phyloP scores from a whole-genome alignment of 1,139 yeast species.

The Kodamaea suecica region DNA sequence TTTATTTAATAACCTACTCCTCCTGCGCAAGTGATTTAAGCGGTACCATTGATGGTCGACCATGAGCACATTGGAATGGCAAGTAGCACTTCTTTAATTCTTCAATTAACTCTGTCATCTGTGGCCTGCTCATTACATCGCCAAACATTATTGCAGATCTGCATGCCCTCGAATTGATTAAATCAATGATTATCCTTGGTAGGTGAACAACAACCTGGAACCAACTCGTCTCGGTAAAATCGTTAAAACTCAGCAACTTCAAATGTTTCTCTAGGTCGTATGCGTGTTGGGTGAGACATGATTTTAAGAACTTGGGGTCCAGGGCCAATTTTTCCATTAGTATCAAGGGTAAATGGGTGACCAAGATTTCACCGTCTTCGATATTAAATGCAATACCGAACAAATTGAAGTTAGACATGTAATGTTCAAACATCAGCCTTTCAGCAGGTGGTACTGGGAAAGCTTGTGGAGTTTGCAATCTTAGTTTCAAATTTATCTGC shows the following conservation, averaged over 20 bases:
- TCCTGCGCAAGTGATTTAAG: slow-evolving; percentile 16
- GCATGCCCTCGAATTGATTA: slow-evolving; percentile 65
- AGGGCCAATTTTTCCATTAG: slow-evolving; percentile 27
- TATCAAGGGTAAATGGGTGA: slow-evolving; percentile 43
- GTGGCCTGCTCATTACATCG: slow-evolving; percentile 36
- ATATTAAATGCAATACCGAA: slow-evolving; percentile 35
- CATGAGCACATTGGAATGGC: slow-evolving; percentile 88
- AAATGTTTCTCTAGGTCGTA: slow-evolving; percentile 35
- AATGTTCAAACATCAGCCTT: slow-evolving; percentile 25
- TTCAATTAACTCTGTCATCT: slow-evolving; percentile 45
- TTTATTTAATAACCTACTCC: too few relatives aligned
- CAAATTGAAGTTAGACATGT: slow-evolving; percentile 23
- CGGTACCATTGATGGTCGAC: slow-evolving; percentile 73
- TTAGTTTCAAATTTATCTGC: slow-evolving; percentile 14
- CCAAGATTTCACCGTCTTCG: slow-evolving; percentile 6
- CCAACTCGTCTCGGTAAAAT: slow-evolving; percentile 13
- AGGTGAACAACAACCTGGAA: slow-evolving; percentile 20
- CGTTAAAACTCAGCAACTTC: slow-evolving; percentile 13
- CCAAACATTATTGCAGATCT: slow-evolving; percentile 76
- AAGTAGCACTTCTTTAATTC: slow-evolving; percentile 46
- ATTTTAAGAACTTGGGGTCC: slow-evolving; percentile 26
- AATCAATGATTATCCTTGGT: slow-evolving; percentile 50
- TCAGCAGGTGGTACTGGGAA: background rate
- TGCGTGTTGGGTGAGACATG: slow-evolving; percentile 39
- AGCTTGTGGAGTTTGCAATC: slow-evolving; percentile 10